Evolutionary conservation across 2,329 filamentous ascomycete species (phyloP), one percentile per base, ranked within the genome.

Genomic region (Calonectria honghensis): DNA sequence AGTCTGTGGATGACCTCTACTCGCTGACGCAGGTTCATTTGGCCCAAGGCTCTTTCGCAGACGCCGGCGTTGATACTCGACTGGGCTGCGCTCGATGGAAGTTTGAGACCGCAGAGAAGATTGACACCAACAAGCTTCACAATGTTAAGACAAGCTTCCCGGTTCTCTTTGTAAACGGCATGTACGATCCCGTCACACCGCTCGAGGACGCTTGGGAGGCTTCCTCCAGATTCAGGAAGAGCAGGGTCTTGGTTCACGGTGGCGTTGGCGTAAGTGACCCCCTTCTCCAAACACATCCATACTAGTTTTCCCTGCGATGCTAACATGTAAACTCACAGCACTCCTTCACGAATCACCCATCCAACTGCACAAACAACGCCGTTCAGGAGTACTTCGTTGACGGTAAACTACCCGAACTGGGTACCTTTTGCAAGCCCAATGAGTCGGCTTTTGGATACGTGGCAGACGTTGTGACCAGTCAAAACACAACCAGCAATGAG

Each of bases 141-240:
- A 78, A 75, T 13, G 69, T 80, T 16, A 78, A 80, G 4, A 78
- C 77, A 0, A 80, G 72, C 35, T 80, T 76, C 20, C 78, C 79
- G 0, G 59, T 79, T 4, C 70, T 80, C 0, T 41, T 80, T 3
- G 54, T 79, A 4, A 80, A 80, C 29, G 76, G 78, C 11, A 70
- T 68, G 9, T 79, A 76, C 7, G 79, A 80, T n/a, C 78, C 78
- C 1, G 48, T 78, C 3, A 77, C 79, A 1, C 68, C 78, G 2
- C 45, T 78, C 1, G 69, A 68, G 4, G 66, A 73, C 14, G 79
- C 79, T 0, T 80, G 73, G 61, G 67, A 80, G 11, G 73, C 74
- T 0, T 75, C 79, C 29, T 66, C 76, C 14, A 45, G 75, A 1
- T 79, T 80, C 2, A 78, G 68, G 16, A 72, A 69, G 0, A 80